Percentiles rank a stretch among this genome's conserved stretches.
phyloP scores from a whole-genome alignment of 306 rosid genomes.

The Astragalus membranaceus region DNA sequence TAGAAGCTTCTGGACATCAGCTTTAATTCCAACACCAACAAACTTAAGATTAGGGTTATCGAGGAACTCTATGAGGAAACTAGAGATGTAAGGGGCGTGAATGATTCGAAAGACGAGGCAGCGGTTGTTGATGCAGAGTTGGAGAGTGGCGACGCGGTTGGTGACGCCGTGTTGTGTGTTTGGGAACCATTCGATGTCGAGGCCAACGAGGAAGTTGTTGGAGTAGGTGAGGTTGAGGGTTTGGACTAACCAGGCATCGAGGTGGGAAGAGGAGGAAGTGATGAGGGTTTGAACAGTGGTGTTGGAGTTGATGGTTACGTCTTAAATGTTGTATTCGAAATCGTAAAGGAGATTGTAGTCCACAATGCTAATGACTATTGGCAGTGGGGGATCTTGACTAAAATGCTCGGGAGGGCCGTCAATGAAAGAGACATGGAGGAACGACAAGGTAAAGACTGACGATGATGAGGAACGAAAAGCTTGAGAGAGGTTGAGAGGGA shows the following conservation, averaged over 20 bases:
- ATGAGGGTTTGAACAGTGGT: slow-evolving; percentile 5
- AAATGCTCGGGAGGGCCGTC: too few relatives aligned
- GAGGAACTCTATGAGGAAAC: not conserved
- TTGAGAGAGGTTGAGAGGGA: too few relatives aligned
- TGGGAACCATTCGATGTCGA: slow-evolving; percentile 32
- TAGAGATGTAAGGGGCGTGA: slow-evolving; percentile 4
- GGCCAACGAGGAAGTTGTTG: not conserved
- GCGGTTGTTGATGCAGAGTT: slow-evolving; percentile 13
- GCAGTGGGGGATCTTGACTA: too few relatives aligned
- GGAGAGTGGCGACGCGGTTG: slow-evolving; percentile 9
- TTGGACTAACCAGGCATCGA: slow-evolving; percentile 18
- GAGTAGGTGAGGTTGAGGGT: not conserved
- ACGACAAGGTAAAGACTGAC: too few relatives aligned
- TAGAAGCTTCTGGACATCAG: slow-evolving; percentile 1
- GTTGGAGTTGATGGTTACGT: slow-evolving; percentile 4
- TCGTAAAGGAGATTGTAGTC: too few relatives aligned
- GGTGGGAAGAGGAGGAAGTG: slow-evolving; percentile 6
- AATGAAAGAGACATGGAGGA: too few relatives aligned
- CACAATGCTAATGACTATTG: too few relatives aligned
- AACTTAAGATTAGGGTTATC: not conserved
- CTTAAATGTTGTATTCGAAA: too few relatives aligned
- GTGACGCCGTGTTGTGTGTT: not conserved
- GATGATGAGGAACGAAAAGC: too few relatives aligned
- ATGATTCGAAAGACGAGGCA: slow-evolving; percentile 25
- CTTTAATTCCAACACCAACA: slow-evolving; percentile 16